These are phyloP conservation scores for Hebeloma cylindrosporum DNA, from an alignment of 768 basidiomycete species.

Conservation along the genomic window DNA sequence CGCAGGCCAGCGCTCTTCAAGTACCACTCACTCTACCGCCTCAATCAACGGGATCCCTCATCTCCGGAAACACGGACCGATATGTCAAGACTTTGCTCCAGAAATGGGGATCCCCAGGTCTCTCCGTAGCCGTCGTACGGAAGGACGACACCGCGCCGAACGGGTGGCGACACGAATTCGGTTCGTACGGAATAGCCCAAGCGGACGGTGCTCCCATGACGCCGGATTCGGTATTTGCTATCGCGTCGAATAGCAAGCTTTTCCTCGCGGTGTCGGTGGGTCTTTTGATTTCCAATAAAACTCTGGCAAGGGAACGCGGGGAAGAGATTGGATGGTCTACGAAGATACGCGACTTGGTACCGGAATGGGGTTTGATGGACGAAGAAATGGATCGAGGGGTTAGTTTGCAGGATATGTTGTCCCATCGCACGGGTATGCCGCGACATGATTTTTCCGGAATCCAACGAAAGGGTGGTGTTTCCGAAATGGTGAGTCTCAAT, in stretches of 20 bases:
- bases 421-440: slow-evolving; percentile 47
- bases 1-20: no score
- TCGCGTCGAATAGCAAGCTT: slow-evolving; percentile 46
- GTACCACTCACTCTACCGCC: no score
- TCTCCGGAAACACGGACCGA: slow-evolving; percentile 25
- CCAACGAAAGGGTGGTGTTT: slow-evolving; percentile 29
- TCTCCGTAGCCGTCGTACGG: slow-evolving; percentile 40
- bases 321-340: slow-evolving; percentile 37
- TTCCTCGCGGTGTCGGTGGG: slow-evolving; percentile 40
- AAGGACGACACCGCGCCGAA: slow-evolving; percentile 28
- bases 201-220: slow-evolving; percentile 36
- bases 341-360: slow-evolving; percentile 35
- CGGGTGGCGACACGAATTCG: slow-evolving; percentile 40
- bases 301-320: slow-evolving; percentile 31
- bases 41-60: slow-evolving; percentile 16
- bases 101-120: slow-evolving; percentile 40
- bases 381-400: slow-evolving; percentile 33
- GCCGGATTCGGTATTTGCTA: slow-evolving; percentile 44
- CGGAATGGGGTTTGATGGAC: slow-evolving; percentile 42
- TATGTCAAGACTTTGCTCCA: slow-evolving; percentile 29
- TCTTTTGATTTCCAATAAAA: slow-evolving; percentile 38
- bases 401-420: slow-evolving; percentile 41
- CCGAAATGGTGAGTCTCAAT: slow-evolving; percentile 33
- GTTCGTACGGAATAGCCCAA: slow-evolving; percentile 36
- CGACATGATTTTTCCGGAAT: slow-evolving; percentile 40